These are phyloP conservation scores for Psilocybe subaeruginosa DNA, from an alignment of 768 basidiomycete species.

Conservation along the genomic window DNA sequence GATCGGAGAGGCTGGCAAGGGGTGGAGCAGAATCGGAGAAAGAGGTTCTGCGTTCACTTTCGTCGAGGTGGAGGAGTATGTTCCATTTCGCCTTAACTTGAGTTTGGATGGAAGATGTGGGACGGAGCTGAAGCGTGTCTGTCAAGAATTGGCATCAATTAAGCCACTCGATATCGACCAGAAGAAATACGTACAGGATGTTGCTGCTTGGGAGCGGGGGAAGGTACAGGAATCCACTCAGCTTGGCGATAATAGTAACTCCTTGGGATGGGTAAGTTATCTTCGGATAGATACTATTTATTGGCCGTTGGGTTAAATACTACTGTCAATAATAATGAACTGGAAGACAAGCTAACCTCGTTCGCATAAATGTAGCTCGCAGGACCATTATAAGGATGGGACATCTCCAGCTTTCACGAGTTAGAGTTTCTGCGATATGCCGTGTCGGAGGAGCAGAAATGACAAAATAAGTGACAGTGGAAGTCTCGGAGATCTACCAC, in stretches of 20 bases:
- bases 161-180: not conserved
- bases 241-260: constrained; percentile 9
- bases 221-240: constrained; percentile 13
- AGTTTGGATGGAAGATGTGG: not conserved
- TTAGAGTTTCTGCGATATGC: not conserved
- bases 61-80: not conserved
- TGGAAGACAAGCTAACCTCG: constrained; percentile 20
- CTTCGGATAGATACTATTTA: constrained; percentile 6
- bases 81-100: not conserved
- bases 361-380: constrained; percentile 37
- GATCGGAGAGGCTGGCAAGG: not conserved
- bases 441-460: not conserved
- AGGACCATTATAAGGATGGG: constrained; percentile 35
- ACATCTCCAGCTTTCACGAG: constrained; percentile 19
- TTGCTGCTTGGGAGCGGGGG: not conserved
- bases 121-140: not conserved
- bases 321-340: not conserved
- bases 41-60: constrained; percentile 8
- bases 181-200: not conserved
- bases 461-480: not conserved
- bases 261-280: constrained; percentile 1
- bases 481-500: not conserved
- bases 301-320: no score
- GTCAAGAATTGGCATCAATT: not conserved
- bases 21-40: not conserved